Evolutionary conservation across 78 protist species (phyloP), one percentile per base, ranked within the genome.

Genomic region (Paratrimastix pyriformis): DNA sequence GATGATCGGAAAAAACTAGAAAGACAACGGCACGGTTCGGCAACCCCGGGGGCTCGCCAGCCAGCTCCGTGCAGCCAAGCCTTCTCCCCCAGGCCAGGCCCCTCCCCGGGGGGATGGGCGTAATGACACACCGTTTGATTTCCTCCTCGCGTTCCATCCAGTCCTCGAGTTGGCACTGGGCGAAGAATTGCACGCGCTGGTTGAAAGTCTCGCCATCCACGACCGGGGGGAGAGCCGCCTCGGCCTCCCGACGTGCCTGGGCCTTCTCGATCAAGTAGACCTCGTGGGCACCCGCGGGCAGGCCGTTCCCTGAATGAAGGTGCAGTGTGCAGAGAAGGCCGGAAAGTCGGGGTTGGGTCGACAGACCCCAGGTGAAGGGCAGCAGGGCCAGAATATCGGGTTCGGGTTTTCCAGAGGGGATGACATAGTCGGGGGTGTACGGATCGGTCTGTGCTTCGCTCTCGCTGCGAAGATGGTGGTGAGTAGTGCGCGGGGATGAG

Each of bases 381-480:
- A 71, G 38, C 40, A 90, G 76, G 42, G 87, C 35, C 8, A 87
- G 84, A 30, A 90, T 42, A 65, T 90, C 91, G 0, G 94, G 94
- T 26, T 79, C 50, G 29, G 62, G 13, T 33, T 76, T 55, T 3
- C 86, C 88, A 30, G 37, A 35, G 0, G 15, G 62, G 21, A 75
- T 62, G 15, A 55, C 15, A 75, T 81, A 82, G 55, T 84, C 89
- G 4, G 94, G 91, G 13, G 89, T 83, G 81, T 70, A 90, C 21
- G 94, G 94, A 58, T 83, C 87, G 11, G 94, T 90, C 73, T 90
- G 94, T 29, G 80, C 30, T 13, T 83, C 91, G 3, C n/a, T 3
- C 26, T 90, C 94, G 3, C 92, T 62, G 37, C n/a, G 37, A 62
- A 26, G 13, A 15, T 35, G 11, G 68, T 29, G 21, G 21, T 26